Evolutionary conservation across 2,329 filamentous ascomycete species (phyloP).

Genomic region (Chaetomiaceae sp.): DNA sequence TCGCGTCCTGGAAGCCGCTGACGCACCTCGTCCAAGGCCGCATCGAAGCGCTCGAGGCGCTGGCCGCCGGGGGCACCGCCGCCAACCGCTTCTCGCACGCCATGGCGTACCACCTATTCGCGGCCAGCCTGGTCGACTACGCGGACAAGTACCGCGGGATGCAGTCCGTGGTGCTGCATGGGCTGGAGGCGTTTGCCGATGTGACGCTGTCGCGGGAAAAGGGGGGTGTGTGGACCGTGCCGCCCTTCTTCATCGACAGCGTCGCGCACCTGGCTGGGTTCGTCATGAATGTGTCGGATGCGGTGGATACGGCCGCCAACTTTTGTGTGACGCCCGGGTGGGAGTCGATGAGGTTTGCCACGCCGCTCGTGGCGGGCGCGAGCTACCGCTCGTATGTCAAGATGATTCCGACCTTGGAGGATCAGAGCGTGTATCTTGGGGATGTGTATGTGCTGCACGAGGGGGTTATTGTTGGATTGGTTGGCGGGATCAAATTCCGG

Average conservation of each 20-base stretch:
- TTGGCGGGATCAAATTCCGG: slow-evolving; percentile 35
- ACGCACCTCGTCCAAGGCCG: slow-evolving; percentile 53
- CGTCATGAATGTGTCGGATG: slow-evolving; percentile 37
- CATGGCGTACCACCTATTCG: slow-evolving; percentile 56
- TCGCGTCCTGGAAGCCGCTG: slow-evolving; percentile 50
- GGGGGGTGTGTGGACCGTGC: slow-evolving; percentile 35
- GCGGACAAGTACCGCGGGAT: slow-evolving; percentile 36
- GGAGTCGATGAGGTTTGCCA: slow-evolving; percentile 31
- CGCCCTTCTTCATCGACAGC: slow-evolving; percentile 38
- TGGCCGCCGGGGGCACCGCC: slow-evolving; percentile 50
- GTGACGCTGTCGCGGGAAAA: slow-evolving; percentile 26
- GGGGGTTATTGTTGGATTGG: slow-evolving; percentile 31
- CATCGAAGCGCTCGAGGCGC: slow-evolving; percentile 41
- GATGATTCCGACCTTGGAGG: slow-evolving; percentile 33
- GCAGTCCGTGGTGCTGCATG: slow-evolving; percentile 36
- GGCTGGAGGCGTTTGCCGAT: slow-evolving; percentile 31
- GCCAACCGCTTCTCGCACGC: slow-evolving; percentile 57
- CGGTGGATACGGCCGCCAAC: slow-evolving; percentile 29
- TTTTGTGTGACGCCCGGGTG: slow-evolving; percentile 38
- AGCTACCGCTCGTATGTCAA: slow-evolving; percentile 36
- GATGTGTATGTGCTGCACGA: slow-evolving; percentile 36
- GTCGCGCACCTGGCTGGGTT: slow-evolving; percentile 37
- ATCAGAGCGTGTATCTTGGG: slow-evolving; percentile 29
- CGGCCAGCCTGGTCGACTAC: slow-evolving; percentile 35
- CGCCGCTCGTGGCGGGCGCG: slow-evolving; percentile 29